Evolutionary conservation across 371 early-diverging fungal genomes (phyloP).

Genomic region (Mortierella sp.): DNA sequence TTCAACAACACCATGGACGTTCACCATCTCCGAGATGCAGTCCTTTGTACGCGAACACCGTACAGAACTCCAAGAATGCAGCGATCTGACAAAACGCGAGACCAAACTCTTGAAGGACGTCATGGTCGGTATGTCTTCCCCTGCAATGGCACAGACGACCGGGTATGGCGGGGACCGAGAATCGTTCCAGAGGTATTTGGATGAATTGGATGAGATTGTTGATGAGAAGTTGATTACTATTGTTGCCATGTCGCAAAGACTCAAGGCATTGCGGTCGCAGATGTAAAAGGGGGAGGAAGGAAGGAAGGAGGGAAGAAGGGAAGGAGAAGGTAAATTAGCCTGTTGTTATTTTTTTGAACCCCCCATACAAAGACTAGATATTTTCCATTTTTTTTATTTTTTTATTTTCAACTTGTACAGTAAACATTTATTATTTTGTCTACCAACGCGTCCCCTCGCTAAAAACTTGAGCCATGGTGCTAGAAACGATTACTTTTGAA

Average conservation of each 20-base stretch:
- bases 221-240: conserved; percentile 64
- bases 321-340: too few species aligned
- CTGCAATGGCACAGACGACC: conserved; percentile 43
- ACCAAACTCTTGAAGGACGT: conserved; percentile 83
- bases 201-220: conserved; percentile 71
- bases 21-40: conserved; percentile 64
- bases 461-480: too few species aligned
- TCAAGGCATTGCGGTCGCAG: conserved; percentile 44
- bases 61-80: conserved; percentile 81
- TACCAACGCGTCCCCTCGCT: too few species aligned
- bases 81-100: conserved; percentile 84
- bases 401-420: too few species aligned
- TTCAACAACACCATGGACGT: not conserved
- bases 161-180: conserved; percentile 52
- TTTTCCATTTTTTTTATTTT: too few species aligned
- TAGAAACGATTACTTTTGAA: too few species aligned
- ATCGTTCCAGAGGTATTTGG: conserved; percentile 63
- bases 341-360: too few species aligned
- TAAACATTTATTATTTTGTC: too few species aligned
- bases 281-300: not conserved
- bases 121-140: conserved; percentile 63
- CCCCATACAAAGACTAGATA: too few species aligned
- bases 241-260: conserved; percentile 48
- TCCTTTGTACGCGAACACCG: conserved; percentile 84
- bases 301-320: not conserved